Base-by-base conservation (phyloP, 2,329 filamentous ascomycete genomes). In the Pseudocercospora pini-densiflorae region DNA sequence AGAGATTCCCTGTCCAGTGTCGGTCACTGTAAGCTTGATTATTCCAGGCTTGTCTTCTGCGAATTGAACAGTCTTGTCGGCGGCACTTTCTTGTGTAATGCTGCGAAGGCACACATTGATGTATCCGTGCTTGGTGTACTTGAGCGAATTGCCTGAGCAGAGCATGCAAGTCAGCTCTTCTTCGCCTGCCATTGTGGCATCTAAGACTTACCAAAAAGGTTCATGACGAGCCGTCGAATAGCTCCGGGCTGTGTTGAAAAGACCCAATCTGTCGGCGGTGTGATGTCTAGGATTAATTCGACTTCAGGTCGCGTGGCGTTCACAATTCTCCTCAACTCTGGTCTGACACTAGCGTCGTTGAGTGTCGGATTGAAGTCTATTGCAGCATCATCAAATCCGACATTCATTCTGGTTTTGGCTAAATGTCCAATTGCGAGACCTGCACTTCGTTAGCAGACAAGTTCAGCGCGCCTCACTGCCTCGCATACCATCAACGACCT, bases 1-100 rank as follows among this genome's bases (percentile, higher is more conserved):
- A 0, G 84, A 84, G 36, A 92, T 92, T 1, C 90, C 90, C 53
- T 83, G 84, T 0, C 90, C 90, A 0, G 89, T 89, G 70, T 92
- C 90, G 0, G 81, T 80, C 1, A 92, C 84, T 16, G 59, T 68
- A 33, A 74, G 21, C 59, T 68, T 62, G 40, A 73, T 62, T 16
- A 47, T 53, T 40, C 40, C 65, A 36, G 57, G 64, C 33, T 49
- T 68, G 24, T 70, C 57, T 9, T 73, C 64, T 33, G 49, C 12
- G 21, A 67, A 66, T 53, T 62, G 60, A 2, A 64, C 63, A 16
- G 27, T 31, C 27, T 60, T 31, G 4, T 61, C 53, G 3, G 19
- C 19, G 16, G 3, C 16, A 16, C 64, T 27, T 1, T 49, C 23
- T 8, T 55, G 40, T 14, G 10, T 10, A 19, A 64, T 59, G 4